Percentiles rank a stretch among this genome's conserved stretches.
Conservation (phyloP, 192 early-diverging fungal species). For the Geosiphon pyriformis region DNA sequence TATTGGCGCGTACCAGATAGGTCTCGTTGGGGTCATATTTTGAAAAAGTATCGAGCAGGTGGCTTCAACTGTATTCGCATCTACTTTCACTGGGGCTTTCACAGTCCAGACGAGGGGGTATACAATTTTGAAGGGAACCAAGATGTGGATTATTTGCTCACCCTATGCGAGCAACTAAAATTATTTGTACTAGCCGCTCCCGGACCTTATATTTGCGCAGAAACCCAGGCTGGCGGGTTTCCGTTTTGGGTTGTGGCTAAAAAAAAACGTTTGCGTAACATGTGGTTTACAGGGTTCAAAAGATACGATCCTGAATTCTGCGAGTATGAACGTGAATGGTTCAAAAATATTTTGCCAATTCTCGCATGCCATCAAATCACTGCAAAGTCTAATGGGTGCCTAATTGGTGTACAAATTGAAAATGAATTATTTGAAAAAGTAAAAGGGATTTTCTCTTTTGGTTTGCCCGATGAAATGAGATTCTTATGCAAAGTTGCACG, state of each 20-base stretch:
- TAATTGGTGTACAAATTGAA: conserved; percentile 77
- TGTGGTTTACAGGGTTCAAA: conserved; percentile 58
- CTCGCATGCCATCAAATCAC: conserved; percentile 76
- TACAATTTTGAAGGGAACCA: conserved; percentile 72
- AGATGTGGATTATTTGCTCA: conserved; percentile 66
- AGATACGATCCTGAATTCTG: conserved; percentile 65
- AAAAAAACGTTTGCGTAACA: conserved; percentile 68
- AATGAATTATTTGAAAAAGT: conserved; percentile 68
- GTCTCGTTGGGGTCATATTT: conserved; percentile 57
- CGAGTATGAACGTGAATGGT: conserved; percentile 69
- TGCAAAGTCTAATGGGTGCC: conserved; percentile 53
- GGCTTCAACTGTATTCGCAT: conserved; percentile 81
- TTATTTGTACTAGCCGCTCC: conserved; percentile 79
- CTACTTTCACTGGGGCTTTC: conserved; percentile 87
- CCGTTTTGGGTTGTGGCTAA: conserved; percentile 78
- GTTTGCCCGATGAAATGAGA: conserved; percentile 76
- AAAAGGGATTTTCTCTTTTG: conserved; percentile 58
- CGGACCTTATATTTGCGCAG: conserved; percentile 78
- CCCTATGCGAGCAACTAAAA: conserved; percentile 65
- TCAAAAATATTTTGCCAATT: conserved; percentile 67
- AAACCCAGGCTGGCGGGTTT: conserved; percentile 68
- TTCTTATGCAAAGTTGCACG: conserved; percentile 69
- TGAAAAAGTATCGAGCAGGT: conserved; percentile 64
- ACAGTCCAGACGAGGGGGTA: conserved; percentile 65
- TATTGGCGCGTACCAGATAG: conserved; percentile 77